Evolutionary conservation across 1,284 basidiomycete genomes (phyloP).

Genomic region (Ustilago tritici): DNA sequence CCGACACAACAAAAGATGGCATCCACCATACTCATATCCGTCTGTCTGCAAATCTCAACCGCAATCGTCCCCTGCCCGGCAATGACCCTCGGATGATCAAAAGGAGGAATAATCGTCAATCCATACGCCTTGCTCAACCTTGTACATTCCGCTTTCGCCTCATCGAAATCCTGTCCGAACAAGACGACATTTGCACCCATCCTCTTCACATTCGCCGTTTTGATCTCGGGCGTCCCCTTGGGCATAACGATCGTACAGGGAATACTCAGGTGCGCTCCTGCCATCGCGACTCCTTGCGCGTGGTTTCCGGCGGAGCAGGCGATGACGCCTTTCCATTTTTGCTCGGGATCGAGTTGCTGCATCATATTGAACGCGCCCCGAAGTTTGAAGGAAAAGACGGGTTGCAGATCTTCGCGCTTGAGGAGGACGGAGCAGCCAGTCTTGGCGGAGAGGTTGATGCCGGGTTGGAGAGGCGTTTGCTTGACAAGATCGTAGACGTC

Average conservation of each 20-base stretch:
- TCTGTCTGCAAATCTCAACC: slow-evolving; percentile 79
- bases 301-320: slow-evolving; percentile 99
- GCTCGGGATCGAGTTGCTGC: slow-evolving; percentile 86
- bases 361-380: slow-evolving; percentile 99
- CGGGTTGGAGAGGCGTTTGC: slow-evolving; percentile 89
- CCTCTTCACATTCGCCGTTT: slow-evolving; percentile 91
- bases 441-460: slow-evolving; percentile 84
- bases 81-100: slow-evolving; percentile 95
- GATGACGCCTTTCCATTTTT: slow-evolving; percentile 96
- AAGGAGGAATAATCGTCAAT: slow-evolving; percentile 93
- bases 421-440: slow-evolving; percentile 94
- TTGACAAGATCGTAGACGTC: slow-evolving; percentile 94
- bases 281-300: slow-evolving; percentile 96
- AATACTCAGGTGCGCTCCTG: slow-evolving; percentile 85
- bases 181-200: slow-evolving; percentile 94
- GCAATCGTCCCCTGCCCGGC: slow-evolving; percentile 97
- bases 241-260: slow-evolving; percentile 99
- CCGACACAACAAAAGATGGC: slow-evolving; percentile 91
- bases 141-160: slow-evolving; percentile 92
- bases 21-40: slow-evolving; percentile 74
- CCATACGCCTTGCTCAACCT: slow-evolving; percentile 82
- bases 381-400: slow-evolving; percentile 96
- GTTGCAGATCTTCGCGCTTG: slow-evolving; percentile 93
- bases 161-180: slow-evolving; percentile 93
- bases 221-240: slow-evolving; percentile 92